phyloP scores from a whole-genome alignment of 2,329 filamentous ascomycete species.

The Coniochaeta prunicola region DNA sequence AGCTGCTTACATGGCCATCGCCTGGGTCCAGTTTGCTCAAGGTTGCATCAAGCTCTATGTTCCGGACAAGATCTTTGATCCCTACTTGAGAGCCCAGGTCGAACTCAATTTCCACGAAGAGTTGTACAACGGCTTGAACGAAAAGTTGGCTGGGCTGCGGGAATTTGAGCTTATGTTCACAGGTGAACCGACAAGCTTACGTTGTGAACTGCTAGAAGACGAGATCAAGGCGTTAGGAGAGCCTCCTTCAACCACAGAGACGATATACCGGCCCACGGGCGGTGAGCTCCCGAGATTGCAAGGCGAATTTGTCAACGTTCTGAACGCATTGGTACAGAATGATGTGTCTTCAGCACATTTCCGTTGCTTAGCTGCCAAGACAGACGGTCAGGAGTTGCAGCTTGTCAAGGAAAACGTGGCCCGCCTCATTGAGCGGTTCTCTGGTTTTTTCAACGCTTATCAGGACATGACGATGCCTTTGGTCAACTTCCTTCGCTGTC shows the following conservation, averaged over 20 bases:
- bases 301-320: conserved; percentile 71
- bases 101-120: conserved; percentile 53
- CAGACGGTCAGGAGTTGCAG: conserved; percentile 34
- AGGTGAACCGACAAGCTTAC: conserved; percentile 60
- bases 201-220: conserved; percentile 54
- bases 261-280: conserved; percentile 62
- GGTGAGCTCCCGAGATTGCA: conserved; percentile 69
- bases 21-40: conserved; percentile 71
- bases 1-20: conserved; percentile 39
- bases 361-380: conserved; percentile 22
- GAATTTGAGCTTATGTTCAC: conserved; percentile 61
- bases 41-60: conserved; percentile 74
- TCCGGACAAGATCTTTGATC: conserved; percentile 81
- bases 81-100: conserved; percentile 58
- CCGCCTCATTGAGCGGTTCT: conserved; percentile 64
- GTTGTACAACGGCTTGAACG: conserved; percentile 45
- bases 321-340: conserved; percentile 54
- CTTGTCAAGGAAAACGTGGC: conserved; percentile 51
- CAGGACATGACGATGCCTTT: conserved; percentile 77
- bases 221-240: conserved; percentile 59
- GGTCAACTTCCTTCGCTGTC: conserved; percentile 69
- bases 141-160: conserved; percentile 52
- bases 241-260: conserved; percentile 54
- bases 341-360: conserved; percentile 32
- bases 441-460: conserved; percentile 66